Evolutionary conservation across 768 basidiomycete species (phyloP), one percentile per base, ranked within the genome.

Genomic region (Phaeotremella fagi): DNA sequence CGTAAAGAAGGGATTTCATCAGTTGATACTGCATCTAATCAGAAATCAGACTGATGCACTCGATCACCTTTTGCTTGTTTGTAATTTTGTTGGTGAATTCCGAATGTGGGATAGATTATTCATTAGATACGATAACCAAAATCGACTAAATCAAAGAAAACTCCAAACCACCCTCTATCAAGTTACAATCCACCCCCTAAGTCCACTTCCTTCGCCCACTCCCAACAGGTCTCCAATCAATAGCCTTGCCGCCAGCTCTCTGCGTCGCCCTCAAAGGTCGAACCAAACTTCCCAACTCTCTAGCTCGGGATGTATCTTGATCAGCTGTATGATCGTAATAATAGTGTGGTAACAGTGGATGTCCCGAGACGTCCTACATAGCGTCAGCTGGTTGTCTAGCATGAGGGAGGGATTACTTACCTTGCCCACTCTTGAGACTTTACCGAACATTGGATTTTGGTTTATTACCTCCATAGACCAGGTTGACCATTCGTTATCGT

Each of bases 171-270:
- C n/a, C n/a, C 38, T 41, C 7, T 7, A 41, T 14, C 38, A 41
- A 18, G 11, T 22, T 41, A 9, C 47, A 48, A 15, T 20, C 29
- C 12, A 35, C 33, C 38, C 45, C 5, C 22, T 46, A 9, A 22
- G 15, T 53, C n/a, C n/a, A 56, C 48, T 38, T 29, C 54, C 71
- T 56, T 54, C 64, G 44, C 4, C 66, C 58, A 36, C 62, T 52
- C 9, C 72, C 70, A 4, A 74, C 72, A 23, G 72, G 72, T 29
- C 72, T 55, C 72, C 72, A 74, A 49, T 74, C 72, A 49, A 74
- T 70, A 12, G 68, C 66, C 51, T 71, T 72, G 0, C 68, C 71
- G 2, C 68, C 71, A 15, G 58, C 69, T 37, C 71, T 50, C 54
- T 74, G 72, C 15, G 59, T 68, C 3, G 66, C 57, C 26, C 72